phyloP scores from a whole-genome alignment of 768 basidiomycete genomes.

The Daedaleopsis nitida region DNA sequence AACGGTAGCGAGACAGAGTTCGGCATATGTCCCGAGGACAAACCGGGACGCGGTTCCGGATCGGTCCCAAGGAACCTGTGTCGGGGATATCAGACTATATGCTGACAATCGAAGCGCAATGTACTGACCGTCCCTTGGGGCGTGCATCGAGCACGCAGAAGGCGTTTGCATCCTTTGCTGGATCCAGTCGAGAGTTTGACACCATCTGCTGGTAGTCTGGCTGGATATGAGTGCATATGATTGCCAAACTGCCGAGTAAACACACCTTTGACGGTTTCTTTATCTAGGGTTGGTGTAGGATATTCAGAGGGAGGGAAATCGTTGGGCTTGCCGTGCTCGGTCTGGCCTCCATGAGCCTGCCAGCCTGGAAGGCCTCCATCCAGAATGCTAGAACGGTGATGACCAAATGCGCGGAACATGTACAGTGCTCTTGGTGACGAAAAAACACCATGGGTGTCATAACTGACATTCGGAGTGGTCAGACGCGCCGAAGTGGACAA shows the following conservation, averaged over 20 bases:
- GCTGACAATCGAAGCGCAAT: conserved; percentile 5
- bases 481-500: conserved; percentile 3
- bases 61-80: conserved; percentile 76
- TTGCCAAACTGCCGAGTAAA: background rate
- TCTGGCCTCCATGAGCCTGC: conserved; percentile 64
- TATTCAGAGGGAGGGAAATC: conserved; percentile 41
- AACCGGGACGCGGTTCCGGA: conserved; percentile 86
- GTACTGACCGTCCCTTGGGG: conserved; percentile 66
- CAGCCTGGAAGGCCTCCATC: conserved; percentile 92
- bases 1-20: conserved; percentile 86
- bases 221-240: background rate
- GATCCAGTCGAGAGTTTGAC: conserved; percentile 58
- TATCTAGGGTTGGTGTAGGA: conserved; percentile 53
- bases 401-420: conserved; percentile 93
- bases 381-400: conserved; percentile 81
- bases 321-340: conserved; percentile 41
- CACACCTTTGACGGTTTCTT: conserved; percentile 56
- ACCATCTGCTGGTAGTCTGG: conserved; percentile 84
- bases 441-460: conserved; percentile 90
- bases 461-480: conserved; percentile 46
- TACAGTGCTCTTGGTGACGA: conserved; percentile 90
- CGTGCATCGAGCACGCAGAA: conserved; percentile 90
- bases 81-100: conserved; percentile 10
- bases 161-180: conserved; percentile 43
- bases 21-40: conserved; percentile 93